Evolutionary conservation across 371 early-diverging fungal genomes (phyloP).

Genomic region (Rhizopus microsporus): DNA sequence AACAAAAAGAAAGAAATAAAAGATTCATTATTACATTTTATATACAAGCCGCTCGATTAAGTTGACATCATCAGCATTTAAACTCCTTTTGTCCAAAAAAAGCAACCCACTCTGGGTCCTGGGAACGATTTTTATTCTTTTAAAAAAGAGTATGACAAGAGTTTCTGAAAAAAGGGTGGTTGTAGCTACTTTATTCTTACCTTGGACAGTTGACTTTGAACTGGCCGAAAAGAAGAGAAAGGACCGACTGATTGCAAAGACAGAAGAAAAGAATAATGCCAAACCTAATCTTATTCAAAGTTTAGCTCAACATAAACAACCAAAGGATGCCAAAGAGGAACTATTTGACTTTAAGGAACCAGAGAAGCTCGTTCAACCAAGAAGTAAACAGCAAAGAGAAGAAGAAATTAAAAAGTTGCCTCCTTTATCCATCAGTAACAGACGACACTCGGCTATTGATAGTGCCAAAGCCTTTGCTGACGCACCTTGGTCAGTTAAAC

Average conservation of each 20-base stretch:
- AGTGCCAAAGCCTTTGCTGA: conserved; percentile 51
- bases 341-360: conserved; percentile 40
- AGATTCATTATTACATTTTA: no score
- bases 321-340: conserved; percentile 18
- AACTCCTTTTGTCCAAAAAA: neutral
- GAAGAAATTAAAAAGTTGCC: conserved; percentile 28
- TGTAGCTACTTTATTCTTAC: conserved; percentile 70
- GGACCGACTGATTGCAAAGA: conserved; percentile 7
- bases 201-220: conserved; percentile 66
- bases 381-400: conserved; percentile 39
- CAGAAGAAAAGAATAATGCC: conserved; percentile 2
- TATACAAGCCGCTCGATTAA: no score
- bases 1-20: no score
- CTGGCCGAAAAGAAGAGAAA: conserved; percentile 21
- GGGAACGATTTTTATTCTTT: conserved; percentile 5
- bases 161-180: conserved; percentile 56
- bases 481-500: conserved; percentile 68
- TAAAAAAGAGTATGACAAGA: conserved; percentile 10
- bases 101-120: neutral
- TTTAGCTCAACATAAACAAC: conserved; percentile 35
- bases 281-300: conserved; percentile 42
- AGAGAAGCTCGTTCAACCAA: conserved; percentile 34
- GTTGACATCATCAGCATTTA: neutral
- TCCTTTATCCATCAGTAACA: conserved; percentile 18
- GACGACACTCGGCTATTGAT: conserved; percentile 39